Base-by-base conservation (phyloP, 108 stramenopile genomes). In the Fragilaria crotonensis region DNA sequence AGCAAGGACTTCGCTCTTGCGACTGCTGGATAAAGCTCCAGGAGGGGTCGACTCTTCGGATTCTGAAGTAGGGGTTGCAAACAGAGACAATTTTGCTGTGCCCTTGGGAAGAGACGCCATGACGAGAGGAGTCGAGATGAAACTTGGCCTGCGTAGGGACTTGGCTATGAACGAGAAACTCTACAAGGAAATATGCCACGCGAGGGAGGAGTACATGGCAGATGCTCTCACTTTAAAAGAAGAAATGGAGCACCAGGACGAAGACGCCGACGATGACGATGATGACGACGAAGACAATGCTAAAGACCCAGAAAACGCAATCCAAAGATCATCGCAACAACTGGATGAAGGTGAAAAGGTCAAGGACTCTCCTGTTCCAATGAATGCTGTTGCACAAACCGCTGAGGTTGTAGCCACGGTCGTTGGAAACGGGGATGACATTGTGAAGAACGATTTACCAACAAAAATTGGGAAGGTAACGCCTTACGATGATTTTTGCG, bases 121-220 rank as follows among this genome's bases (percentile, higher is more conserved):
- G 11, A 41, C 36, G 14, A 11, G 11, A 11, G 36, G 36, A 41
- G 14, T 41, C 14, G 11, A 14, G 36, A 41, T 11, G 36, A 41
- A 41, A 41, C 14, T 41, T 11, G 11, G 11, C 7, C 7, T 14
- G 7, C n/a, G n/a, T n/a, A n/a, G n/a, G n/a, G 36, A 41, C 14
- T 14, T 41, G 11, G 11, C 14, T 7, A 41, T 41, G 36, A 41
- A 41, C 36, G 36, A 41, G 14, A 41, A 41, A 14, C 36, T 41
- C 36, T 83, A 77, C 58, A 84, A 87, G 51, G 59, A 72, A 29
- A 51, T 85, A 20, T 65, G 65, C 4, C 71, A 71, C 41, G 59
- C 70, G 25, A 77, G 79, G 32, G 83, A 87, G 57, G 75, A 79
- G n/a, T 89, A 89, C 57, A 93, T 89, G 82, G 71, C 75, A 22